phyloP scores from a whole-genome alignment of 2,329 filamentous ascomycete genomes.

The Monosporascus sp. region DNA sequence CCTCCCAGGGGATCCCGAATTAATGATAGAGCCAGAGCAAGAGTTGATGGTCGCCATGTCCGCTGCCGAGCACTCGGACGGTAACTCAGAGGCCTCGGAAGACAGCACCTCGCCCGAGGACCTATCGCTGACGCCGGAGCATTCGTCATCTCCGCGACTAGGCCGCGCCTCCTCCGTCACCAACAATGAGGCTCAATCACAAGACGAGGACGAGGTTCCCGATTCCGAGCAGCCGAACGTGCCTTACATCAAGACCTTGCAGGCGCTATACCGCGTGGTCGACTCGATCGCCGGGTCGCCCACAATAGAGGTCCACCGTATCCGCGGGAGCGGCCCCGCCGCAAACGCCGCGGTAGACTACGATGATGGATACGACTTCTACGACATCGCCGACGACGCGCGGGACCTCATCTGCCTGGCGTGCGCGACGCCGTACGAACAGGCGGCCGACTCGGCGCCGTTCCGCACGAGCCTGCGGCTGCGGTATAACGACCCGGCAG shows the following conservation, averaged over 20 bases:
- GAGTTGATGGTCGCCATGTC: too few species aligned
- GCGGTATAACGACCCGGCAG: constrained; percentile 18
- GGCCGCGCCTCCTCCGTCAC: background rate
- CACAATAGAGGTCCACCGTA: background rate
- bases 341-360: background rate
- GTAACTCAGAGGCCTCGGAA: background rate
- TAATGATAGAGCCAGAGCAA: too few species aligned
- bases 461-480: constrained; percentile 20
- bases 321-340: background rate
- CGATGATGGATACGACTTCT: background rate
- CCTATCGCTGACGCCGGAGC: background rate
- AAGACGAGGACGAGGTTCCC: too few species aligned
- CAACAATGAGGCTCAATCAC: background rate
- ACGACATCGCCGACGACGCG: constrained; percentile 10
- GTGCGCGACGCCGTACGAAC: constrained; percentile 19
- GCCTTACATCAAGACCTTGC: background rate
- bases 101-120: background rate
- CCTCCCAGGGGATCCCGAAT: too few species aligned
- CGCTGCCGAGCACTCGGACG: too few species aligned
- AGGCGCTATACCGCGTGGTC: background rate
- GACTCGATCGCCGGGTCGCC: background rate
- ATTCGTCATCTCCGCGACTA: background rate
- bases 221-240: background rate
- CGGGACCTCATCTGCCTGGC: constrained; percentile 20
- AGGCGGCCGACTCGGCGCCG: constrained; percentile 19